A percentile compares a stretch with the other conserved stretches of the same genome.
phyloP scores from a whole-genome alignment of 1,284 basidiomycete genomes.

The Trametes polyzona region DNA sequence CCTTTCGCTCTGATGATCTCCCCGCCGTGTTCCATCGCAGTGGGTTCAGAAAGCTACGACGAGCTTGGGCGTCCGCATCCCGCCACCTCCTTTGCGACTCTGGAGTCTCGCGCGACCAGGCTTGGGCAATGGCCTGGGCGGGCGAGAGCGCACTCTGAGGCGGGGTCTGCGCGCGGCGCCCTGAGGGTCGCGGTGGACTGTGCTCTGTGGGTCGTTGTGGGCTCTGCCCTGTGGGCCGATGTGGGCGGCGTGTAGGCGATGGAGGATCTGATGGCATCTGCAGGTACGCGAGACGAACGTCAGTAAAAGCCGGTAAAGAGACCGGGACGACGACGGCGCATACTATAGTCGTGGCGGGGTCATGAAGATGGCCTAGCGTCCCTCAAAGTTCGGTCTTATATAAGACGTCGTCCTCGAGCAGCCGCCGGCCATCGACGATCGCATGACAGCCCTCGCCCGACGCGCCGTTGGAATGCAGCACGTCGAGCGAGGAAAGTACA shows the following conservation, averaged over 20 bases:
- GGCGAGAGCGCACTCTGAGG: slow-evolving; percentile 44
- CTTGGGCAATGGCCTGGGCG: slow-evolving; percentile 64
- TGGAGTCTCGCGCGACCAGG: slow-evolving; percentile 61
- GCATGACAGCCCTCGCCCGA: slow-evolving; percentile 30
- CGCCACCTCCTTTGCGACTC: slow-evolving; percentile 64
- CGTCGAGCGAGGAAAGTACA: slow-evolving; percentile 36
- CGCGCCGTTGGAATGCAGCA: slow-evolving; percentile 26
- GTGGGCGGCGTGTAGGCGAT: slow-evolving; percentile 32
- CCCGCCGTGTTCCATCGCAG: slow-evolving; percentile 28
- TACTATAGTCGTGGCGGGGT: slow-evolving; percentile 40
- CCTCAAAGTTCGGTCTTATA: slow-evolving; percentile 40
- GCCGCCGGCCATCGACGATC: slow-evolving; percentile 35
- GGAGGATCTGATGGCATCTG: slow-evolving; percentile 43
- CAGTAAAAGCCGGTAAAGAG: slow-evolving; percentile 14
- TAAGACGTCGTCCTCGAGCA: slow-evolving; percentile 31
- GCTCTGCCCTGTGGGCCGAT: slow-evolving; percentile 24
- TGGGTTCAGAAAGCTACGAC: slow-evolving; percentile 42
- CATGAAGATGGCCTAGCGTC: slow-evolving; percentile 31
- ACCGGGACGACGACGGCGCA: slow-evolving; percentile 22
- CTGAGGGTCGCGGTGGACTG: slow-evolving; percentile 27
- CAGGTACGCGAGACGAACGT: slow-evolving; percentile 14
- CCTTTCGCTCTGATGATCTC: slow-evolving; percentile 20
- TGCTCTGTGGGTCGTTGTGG: slow-evolving; percentile 27
- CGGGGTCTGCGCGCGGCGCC: slow-evolving; percentile 20
- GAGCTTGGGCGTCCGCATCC: slow-evolving; percentile 48